These are phyloP conservation scores for Mycena sp. DNA, from an alignment of 1,284 basidiomycete species.

Conservation along the genomic window DNA sequence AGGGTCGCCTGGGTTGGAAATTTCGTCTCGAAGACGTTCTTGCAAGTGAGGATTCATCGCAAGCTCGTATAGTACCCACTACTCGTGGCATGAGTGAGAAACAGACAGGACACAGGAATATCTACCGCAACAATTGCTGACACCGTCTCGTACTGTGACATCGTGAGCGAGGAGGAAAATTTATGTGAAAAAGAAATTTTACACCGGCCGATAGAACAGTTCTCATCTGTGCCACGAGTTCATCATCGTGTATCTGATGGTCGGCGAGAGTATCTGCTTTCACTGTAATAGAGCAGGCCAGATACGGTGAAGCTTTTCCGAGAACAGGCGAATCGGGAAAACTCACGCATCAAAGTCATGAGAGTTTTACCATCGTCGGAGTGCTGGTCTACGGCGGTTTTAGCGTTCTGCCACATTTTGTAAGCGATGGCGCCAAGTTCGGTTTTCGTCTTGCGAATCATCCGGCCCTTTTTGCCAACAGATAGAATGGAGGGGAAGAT, in stretches of 20 bases:
- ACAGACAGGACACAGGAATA: slow-evolving; percentile 2
- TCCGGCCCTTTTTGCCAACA: slow-evolving; percentile 64
- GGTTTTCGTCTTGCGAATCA: slow-evolving; percentile 59
- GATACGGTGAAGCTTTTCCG: background rate
- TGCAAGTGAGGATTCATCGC: slow-evolving; percentile 57
- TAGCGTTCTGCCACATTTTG: slow-evolving; percentile 62
- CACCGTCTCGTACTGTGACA: slow-evolving; percentile 60
- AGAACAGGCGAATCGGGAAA: background rate
- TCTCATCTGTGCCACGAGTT: slow-evolving; percentile 65
- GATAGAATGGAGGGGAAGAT: slow-evolving; percentile 61
- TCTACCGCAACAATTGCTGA: slow-evolving; percentile 62
- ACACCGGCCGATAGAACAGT: slow-evolving; percentile 66
- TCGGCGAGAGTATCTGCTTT: slow-evolving; percentile 49
- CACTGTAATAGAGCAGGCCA: slow-evolving; percentile 46
- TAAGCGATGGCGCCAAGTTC: slow-evolving; percentile 60
- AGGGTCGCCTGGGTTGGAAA: slow-evolving; percentile 50
- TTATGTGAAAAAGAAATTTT: background rate
- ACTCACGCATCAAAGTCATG: slow-evolving; percentile 61
- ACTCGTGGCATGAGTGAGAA: background rate
- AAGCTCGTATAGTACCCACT: slow-evolving; percentile 71
- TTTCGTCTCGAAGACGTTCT: slow-evolving; percentile 58
- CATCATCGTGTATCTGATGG: slow-evolving; percentile 54
- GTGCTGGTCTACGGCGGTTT: slow-evolving; percentile 50
- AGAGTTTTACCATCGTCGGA: slow-evolving; percentile 50
- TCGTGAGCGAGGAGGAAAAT: background rate